phyloP scores from a whole-genome alignment of 176 grass and related monocot species.

The Zoysia pacifica region DNA sequence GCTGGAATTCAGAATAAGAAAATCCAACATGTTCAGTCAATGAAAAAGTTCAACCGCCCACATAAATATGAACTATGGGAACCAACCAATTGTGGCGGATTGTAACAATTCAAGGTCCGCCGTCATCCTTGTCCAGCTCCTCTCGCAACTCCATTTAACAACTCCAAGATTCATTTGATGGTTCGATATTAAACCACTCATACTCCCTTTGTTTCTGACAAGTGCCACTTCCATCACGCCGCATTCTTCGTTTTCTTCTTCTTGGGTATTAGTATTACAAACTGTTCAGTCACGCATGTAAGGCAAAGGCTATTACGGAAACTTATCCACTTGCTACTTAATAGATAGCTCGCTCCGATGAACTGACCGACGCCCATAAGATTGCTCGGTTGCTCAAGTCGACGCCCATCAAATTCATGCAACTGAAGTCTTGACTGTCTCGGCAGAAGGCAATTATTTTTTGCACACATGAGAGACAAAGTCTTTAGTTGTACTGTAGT shows the following conservation, averaged over 20 bases:
- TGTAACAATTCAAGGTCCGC: conserved; percentile 25
- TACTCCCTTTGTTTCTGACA: conserved; percentile 24
- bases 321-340: background rate
- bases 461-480: conserved; percentile 13
- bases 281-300: background rate
- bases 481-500: background rate
- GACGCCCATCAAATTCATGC: conserved; percentile 48
- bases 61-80: background rate
- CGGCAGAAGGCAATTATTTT: conserved; percentile 13
- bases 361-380: conserved; percentile 5
- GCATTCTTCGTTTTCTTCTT: background rate
- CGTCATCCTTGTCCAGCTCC: conserved; percentile 35
- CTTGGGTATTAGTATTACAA: background rate
- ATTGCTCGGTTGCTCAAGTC: conserved; percentile 31
- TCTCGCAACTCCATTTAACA: conserved; percentile 37
- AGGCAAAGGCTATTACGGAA: conserved; percentile 1
- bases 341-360: conserved; percentile 5
- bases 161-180: conserved; percentile 30
- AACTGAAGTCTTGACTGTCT: background rate
- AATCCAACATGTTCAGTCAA: conserved; percentile 34
- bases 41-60: conserved; percentile 46
- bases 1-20: conserved; percentile 23
- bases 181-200: background rate
- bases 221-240: background rate
- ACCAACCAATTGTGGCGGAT: background rate